Conservation (phyloP, 345 rosid genomes). For the Atalantia buxifolia region DNA sequence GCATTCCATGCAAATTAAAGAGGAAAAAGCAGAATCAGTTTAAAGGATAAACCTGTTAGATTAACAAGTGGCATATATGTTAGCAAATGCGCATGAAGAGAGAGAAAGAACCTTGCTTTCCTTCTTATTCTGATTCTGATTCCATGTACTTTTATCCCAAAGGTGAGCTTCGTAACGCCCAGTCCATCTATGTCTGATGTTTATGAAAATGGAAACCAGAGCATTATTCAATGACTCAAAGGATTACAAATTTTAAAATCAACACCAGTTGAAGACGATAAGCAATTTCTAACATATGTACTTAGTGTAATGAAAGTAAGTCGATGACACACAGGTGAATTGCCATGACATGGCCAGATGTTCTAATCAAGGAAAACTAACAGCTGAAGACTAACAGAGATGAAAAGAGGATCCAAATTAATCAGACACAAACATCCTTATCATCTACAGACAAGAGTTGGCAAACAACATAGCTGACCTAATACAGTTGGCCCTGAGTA, state of each 20-base stretch:
- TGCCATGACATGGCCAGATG: background rate
- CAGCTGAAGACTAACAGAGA: background rate
- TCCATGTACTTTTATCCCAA: conserved; percentile 99
- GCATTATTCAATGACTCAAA: background rate
- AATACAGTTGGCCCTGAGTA: background rate
- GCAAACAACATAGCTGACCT: background rate
- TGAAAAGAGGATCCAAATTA: background rate
- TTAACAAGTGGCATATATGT: background rate
- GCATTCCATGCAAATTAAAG: conserved; percentile 28
- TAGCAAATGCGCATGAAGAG: background rate
- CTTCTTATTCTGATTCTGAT: conserved; percentile 97
- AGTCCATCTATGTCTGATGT: conserved; percentile 93
- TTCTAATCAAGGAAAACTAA: background rate
- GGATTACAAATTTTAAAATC: conserved; percentile 3
- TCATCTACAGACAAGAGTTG: background rate
- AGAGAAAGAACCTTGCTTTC: conserved; percentile 77
- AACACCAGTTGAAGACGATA: conserved; percentile 7
- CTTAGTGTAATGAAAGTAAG: background rate
- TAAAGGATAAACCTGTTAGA: conserved; percentile 2
- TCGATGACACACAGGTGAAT: background rate
- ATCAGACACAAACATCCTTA: background rate
- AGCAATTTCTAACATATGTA: background rate
- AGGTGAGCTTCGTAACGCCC: conserved; percentile 99
- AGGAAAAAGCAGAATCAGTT: conserved; percentile 36
- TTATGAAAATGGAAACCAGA: conserved; percentile 9